A percentile compares a stretch with the other conserved stretches of the same genome.
Conservation (phyloP, 1,284 basidiomycete species). For the Trametes hirsuta region DNA sequence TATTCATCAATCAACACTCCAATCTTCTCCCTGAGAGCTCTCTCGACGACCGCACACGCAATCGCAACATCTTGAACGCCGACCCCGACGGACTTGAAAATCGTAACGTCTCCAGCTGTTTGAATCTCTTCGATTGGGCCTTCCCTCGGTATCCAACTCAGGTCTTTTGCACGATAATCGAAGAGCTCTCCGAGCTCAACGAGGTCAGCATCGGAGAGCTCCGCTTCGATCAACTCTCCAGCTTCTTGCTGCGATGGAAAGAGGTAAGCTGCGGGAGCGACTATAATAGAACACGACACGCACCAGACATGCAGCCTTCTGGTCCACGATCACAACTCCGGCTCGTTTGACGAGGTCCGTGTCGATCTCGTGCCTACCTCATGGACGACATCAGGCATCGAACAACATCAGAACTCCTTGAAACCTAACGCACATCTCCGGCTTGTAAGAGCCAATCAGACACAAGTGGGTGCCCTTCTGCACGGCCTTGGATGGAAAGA, state of each 20-base stretch:
- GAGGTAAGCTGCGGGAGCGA: background rate
- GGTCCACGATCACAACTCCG: slow-evolving; percentile 70
- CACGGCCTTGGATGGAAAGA: slow-evolving; percentile 71
- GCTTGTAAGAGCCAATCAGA: slow-evolving; percentile 84
- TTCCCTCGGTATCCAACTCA: slow-evolving; percentile 24
- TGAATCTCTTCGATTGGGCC: slow-evolving; percentile 36
- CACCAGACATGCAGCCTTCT: slow-evolving; percentile 61
- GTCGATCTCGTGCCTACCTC: slow-evolving; percentile 62
- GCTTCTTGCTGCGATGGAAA: slow-evolving; percentile 53
- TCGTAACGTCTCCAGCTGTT: slow-evolving; percentile 52
- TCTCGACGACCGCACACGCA: slow-evolving; percentile 48
- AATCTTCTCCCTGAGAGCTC: slow-evolving; percentile 41
- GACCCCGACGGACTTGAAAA: slow-evolving; percentile 81
- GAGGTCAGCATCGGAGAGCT: slow-evolving; percentile 41
- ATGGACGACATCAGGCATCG: background rate
- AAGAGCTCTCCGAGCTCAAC: slow-evolving; percentile 68
- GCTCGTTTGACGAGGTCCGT: slow-evolving; percentile 55
- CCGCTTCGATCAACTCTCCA: slow-evolving; percentile 72
- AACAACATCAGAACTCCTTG: too few relatives aligned
- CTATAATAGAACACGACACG: background rate
- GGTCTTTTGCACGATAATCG: slow-evolving; percentile 27
- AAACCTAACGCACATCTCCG: slow-evolving; percentile 56
- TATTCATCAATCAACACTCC: slow-evolving; percentile 45
- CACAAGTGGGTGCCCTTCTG: slow-evolving; percentile 70
- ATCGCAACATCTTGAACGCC: slow-evolving; percentile 80